Evolutionary conservation across 768 basidiomycete species (phyloP), one percentile per base, ranked within the genome.

Genomic region (Naganishia antarctica): DNA sequence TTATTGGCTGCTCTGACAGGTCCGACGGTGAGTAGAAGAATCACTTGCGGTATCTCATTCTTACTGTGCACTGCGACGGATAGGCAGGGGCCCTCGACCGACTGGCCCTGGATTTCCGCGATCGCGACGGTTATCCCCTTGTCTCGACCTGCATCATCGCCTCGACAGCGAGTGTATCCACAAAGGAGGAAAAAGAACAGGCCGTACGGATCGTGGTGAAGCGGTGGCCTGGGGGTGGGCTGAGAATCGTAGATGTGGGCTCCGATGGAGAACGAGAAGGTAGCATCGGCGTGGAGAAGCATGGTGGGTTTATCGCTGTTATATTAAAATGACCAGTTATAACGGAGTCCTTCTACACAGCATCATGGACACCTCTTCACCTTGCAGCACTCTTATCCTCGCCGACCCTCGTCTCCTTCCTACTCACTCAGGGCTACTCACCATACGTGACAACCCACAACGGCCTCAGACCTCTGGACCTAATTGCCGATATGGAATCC

Each of bases 351-450:
- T 7, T 61, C 18, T n/a, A 4, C n/a, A n/a, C 48, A 44, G 92
- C 84, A 66, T 93, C 94, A 34, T 98, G 96, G 96, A 91, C 90
- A 11, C 86, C 93, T 3, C 81, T 99, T 13, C 94, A 97, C 72
- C 87, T 94, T 79, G 91, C 94, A 8, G 89, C 89, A 8, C 79
- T 98, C 58, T 80, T 90, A 40, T 86, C 90, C 13, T 91, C 94
- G 32, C 89, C 93, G 2, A 92, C 92, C 2, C 80, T 98, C 23
- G 84, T 98, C 23, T 91, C 92, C 0, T 87, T 91, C 81, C 81
- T 99, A 25, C 86, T 98, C 79, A 94, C 90, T 12, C 89, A 91
- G 70, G 90, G 91, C 48, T 90, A 90, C 67, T 91, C 90, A 26
- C 86, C 89, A 0, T 85, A 89, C 66, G 83, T 85, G 5, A 74